A percentile compares a stretch with the other conserved stretches of the same genome.
Evolutionary conservation across 2,329 filamentous ascomycete genomes (phyloP).

Genomic region (Malbranchea cinnamomea): DNA sequence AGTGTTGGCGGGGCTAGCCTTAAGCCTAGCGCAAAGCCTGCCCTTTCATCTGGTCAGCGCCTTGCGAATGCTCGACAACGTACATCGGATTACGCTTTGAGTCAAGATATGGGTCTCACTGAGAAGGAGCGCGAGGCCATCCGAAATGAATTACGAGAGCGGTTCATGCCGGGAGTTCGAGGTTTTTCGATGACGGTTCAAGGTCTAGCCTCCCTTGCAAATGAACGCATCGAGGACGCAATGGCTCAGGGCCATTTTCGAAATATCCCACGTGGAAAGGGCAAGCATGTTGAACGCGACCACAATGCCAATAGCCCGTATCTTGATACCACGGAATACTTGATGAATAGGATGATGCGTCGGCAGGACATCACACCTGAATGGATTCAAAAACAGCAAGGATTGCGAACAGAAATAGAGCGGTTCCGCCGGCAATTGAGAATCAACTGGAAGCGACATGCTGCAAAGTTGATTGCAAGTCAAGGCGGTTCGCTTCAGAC

Average conservation of each 20-base stretch:
- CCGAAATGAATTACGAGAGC: slow-evolving; percentile 59
- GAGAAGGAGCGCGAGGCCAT: slow-evolving; percentile 59
- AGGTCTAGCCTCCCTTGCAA: slow-evolving; percentile 69
- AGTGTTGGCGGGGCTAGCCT: slow-evolving; percentile 26
- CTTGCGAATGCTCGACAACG: slow-evolving; percentile 45
- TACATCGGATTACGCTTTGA: slow-evolving; percentile 39
- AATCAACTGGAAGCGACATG: slow-evolving; percentile 72
- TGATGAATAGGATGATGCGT: slow-evolving; percentile 98
- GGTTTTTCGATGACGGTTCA: slow-evolving; percentile 61
- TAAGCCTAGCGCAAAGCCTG: slow-evolving; percentile 30
- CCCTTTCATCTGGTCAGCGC: slow-evolving; percentile 32
- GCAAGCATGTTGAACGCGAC: slow-evolving; percentile 56
- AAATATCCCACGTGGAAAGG: slow-evolving; percentile 66
- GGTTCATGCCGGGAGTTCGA: slow-evolving; percentile 59
- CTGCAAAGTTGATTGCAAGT: slow-evolving; percentile 61
- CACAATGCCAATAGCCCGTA: slow-evolving; percentile 73
- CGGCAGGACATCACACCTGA: slow-evolving; percentile 89
- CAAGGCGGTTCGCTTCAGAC: slow-evolving; percentile 58
- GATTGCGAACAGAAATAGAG: slow-evolving; percentile 53
- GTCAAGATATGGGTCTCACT: slow-evolving; percentile 43
- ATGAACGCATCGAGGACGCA: slow-evolving; percentile 84
- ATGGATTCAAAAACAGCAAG: slow-evolving; percentile 98
- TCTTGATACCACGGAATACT: slow-evolving; percentile 90
- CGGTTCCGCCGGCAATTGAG: slow-evolving; percentile 62
- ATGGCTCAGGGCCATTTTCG: slow-evolving; percentile 83